phyloP scores from a whole-genome alignment of 2,329 filamentous ascomycete genomes.

The Alternaria dauci region DNA sequence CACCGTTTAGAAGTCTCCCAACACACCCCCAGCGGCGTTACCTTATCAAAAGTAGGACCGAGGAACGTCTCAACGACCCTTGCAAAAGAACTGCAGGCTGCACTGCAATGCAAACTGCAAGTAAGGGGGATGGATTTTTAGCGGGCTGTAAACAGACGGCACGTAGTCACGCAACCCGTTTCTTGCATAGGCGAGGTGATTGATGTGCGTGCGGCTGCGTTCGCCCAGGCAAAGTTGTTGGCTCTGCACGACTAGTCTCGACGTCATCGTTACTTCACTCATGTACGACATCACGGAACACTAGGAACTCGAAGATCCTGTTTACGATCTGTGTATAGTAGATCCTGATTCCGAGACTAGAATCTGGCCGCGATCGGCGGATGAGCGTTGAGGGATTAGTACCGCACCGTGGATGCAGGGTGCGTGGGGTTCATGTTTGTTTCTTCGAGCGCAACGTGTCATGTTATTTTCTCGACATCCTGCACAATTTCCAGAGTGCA shows the following conservation, averaged over 20 bases:
- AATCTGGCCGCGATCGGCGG: constrained; percentile 12
- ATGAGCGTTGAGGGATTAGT: constrained; percentile 8
- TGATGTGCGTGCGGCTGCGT: constrained; percentile 17
- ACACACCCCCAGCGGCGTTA: constrained; percentile 16
- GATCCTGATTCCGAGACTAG: constrained; percentile 6
- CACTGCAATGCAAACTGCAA: constrained; percentile 14
- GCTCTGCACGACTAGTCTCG: constrained; percentile 32
- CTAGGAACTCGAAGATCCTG: constrained; percentile 8
- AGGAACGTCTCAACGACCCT: not conserved
- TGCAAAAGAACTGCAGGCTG: not conserved
- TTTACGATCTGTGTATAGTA: constrained; percentile 2
- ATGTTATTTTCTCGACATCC: constrained; percentile 4
- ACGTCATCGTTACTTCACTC: constrained; percentile 43
- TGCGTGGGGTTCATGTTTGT: constrained; percentile 10
- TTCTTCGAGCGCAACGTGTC: constrained; percentile 2
- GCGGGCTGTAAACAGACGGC: constrained; percentile 21
- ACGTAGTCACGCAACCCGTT: constrained; percentile 15
- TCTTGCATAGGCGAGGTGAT: constrained; percentile 27
- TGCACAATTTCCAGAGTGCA: not conserved
- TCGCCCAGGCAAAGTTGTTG: constrained; percentile 4
- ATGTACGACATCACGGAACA: constrained; percentile 19
- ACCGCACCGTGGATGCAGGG: constrained; percentile 1
- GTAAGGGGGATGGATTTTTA: constrained; percentile 8
- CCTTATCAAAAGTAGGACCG: constrained; percentile 8
- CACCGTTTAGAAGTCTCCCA: constrained; percentile 15